These are phyloP conservation scores for Lyophyllum decastes DNA, from an alignment of 768 basidiomycete species.

Conservation along the genomic window DNA sequence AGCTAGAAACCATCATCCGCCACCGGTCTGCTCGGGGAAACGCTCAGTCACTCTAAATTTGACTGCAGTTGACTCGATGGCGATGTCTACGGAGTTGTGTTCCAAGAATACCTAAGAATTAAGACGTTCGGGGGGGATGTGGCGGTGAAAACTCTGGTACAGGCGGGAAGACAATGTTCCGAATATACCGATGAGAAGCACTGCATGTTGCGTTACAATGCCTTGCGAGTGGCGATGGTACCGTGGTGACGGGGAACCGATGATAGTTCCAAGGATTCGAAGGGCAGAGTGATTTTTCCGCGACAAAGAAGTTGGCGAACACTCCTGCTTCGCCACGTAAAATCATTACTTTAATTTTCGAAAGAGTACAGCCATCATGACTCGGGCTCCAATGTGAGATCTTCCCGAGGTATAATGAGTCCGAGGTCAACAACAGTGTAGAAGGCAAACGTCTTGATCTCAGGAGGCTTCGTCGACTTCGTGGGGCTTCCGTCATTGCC, in stretches of 20 bases:
- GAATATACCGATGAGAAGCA: not conserved
- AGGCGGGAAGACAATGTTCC: not conserved
- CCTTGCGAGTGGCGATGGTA: not conserved
- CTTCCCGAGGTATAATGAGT: conserved; percentile 62
- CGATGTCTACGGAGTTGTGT: not conserved
- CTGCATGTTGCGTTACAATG: too few relatives aligned
- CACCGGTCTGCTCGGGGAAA: not conserved
- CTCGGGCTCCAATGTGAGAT: conserved; percentile 32
- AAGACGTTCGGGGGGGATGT: not conserved
- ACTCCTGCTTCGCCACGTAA: not conserved
- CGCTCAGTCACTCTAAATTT: not conserved
- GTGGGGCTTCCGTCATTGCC: conserved; percentile 50
- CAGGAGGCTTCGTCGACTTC: conserved; percentile 53
- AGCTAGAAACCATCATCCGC: not conserved
- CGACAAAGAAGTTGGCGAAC: not conserved
- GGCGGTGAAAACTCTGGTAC: not conserved
- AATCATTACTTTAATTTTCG: not conserved
- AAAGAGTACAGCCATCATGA: conserved; percentile 5
- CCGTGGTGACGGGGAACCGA: not conserved
- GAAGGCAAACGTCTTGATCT: conserved; percentile 88
- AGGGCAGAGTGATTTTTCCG: not conserved
- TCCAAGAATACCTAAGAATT: not conserved
- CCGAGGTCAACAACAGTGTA: conserved; percentile 85
- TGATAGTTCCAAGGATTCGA: not conserved
- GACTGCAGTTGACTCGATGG: not conserved